These are phyloP conservation scores for Fusarium siculi DNA, from an alignment of 2,329 filamentous ascomycete genomes.

Conservation along the genomic window DNA sequence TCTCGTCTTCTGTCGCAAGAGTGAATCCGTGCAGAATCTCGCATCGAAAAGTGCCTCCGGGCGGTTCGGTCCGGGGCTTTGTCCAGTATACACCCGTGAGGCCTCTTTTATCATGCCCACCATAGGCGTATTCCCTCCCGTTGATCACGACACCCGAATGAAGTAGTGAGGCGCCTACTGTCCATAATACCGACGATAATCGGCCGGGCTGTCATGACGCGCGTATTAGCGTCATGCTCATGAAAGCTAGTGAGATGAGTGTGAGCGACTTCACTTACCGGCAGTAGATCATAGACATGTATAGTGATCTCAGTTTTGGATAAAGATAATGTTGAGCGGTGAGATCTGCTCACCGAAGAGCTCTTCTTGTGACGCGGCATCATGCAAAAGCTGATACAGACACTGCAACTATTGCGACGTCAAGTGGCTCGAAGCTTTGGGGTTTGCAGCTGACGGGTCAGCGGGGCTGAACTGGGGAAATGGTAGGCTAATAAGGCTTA, in stretches of 20 bases:
- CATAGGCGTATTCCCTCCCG: constrained; percentile 84
- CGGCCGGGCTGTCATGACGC: constrained; percentile 69
- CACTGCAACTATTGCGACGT: constrained; percentile 36
- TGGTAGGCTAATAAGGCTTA: constrained; percentile 16
- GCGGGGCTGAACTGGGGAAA: constrained; percentile 31
- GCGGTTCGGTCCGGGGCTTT: constrained; percentile 75
- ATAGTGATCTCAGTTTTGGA: constrained; percentile 80
- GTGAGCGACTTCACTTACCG: constrained; percentile 58
- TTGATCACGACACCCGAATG: constrained; percentile 87
- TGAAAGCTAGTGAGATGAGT: background rate
- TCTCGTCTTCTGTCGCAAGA: constrained; percentile 73
- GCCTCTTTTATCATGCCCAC: constrained; percentile 77
- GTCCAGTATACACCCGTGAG: constrained; percentile 88
- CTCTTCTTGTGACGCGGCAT: constrained; percentile 47
- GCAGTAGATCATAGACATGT: constrained; percentile 81
- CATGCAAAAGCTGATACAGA: constrained; percentile 1
- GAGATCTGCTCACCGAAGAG: constrained; percentile 50
- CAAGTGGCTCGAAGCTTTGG: constrained; percentile 36
- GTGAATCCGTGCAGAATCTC: constrained; percentile 85
- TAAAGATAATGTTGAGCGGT: constrained; percentile 74
- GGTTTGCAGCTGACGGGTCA: constrained; percentile 20
- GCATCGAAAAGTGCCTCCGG: constrained; percentile 79
- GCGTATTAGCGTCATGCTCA: constrained; percentile 24
- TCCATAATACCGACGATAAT: constrained; percentile 81
- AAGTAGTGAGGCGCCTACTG: constrained; percentile 78